A percentile compares a stretch with the other conserved stretches of the same genome.
phyloP scores from a whole-genome alignment of 164 flowering plant genomes.

The Vitis amurensis region DNA sequence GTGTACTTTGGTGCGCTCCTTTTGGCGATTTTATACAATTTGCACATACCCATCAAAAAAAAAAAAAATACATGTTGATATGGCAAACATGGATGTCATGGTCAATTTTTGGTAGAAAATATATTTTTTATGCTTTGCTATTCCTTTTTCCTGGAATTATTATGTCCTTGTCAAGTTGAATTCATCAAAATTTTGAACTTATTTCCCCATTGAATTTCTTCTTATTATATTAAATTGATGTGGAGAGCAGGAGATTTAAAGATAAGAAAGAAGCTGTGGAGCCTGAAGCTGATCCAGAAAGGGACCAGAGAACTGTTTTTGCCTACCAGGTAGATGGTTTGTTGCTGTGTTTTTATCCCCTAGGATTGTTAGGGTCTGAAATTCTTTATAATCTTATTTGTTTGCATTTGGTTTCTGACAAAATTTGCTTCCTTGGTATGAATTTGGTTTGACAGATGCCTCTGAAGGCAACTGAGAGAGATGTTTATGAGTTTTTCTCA shows the following conservation, averaged over 20 bases:
- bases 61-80: too few species aligned
- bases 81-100: too few species aligned
- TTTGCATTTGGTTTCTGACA: constrained; percentile 1
- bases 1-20: too few species aligned
- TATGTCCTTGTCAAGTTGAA: neutral
- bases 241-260: constrained; percentile 50
- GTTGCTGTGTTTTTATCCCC: neutral
- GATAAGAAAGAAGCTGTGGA: constrained; percentile 81
- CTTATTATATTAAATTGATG: neutral
- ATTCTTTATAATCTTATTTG: neutral
- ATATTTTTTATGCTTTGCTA: neutral
- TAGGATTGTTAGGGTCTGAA: neutral
- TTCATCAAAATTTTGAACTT: too few species aligned
- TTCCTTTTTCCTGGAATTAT: neutral
- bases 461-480: constrained; percentile 86
- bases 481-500: constrained; percentile 91
- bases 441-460: constrained; percentile 66
- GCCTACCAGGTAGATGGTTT: constrained; percentile 81
- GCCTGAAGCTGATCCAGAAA: constrained; percentile 98
- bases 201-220: neutral
- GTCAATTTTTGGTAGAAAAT: too few species aligned
- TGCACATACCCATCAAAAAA: too few species aligned
- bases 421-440: neutral
- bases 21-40: too few species aligned
- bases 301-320: constrained; percentile 98